Percentiles rank a stretch among this genome's conserved stretches.
Conservation (phyloP, 1,139 yeast species). For the Suhomyces bokatorum region DNA sequence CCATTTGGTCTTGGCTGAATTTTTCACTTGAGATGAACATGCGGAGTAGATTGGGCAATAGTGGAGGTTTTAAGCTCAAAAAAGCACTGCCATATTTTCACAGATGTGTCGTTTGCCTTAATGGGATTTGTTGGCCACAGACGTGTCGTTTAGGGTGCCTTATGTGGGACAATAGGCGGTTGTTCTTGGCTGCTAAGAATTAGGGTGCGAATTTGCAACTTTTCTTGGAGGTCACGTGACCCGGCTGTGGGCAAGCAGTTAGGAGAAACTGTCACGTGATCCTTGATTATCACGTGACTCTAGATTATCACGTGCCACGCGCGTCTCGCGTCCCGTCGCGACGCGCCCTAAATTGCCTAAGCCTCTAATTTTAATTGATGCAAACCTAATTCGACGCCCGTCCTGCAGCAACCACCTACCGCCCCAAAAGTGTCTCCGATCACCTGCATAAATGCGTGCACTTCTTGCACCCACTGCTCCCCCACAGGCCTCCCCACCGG, state of each 20-base stretch:
- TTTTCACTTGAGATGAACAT: too few species aligned
- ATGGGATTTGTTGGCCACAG: not conserved
- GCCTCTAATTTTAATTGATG: not conserved
- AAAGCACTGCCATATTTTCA: not conserved
- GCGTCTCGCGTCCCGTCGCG: too few species aligned
- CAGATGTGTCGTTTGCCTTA: not conserved
- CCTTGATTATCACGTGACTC: too few species aligned
- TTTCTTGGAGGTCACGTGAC: constrained; percentile 5
- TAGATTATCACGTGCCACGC: too few species aligned
- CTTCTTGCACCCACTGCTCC: too few species aligned
- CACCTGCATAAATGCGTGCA: not conserved
- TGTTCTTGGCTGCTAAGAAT: constrained; percentile 3
- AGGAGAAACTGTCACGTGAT: too few species aligned
- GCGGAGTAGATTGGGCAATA: not conserved
- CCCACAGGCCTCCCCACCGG: not conserved
- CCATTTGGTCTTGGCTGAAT: not conserved
- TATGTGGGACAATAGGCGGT: not conserved
- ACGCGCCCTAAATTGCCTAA: not conserved
- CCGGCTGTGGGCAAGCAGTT: not conserved
- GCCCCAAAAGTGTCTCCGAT: not conserved
- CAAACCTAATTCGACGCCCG: not conserved
- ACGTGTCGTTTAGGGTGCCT: not conserved
- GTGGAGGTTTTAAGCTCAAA: not conserved
- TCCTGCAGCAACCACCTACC: not conserved
- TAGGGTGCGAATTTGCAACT: constrained; percentile 2